These are phyloP conservation scores for Andrographis paniculata DNA, from an alignment of 305 asterid genomes.

Conservation along the genomic window DNA sequence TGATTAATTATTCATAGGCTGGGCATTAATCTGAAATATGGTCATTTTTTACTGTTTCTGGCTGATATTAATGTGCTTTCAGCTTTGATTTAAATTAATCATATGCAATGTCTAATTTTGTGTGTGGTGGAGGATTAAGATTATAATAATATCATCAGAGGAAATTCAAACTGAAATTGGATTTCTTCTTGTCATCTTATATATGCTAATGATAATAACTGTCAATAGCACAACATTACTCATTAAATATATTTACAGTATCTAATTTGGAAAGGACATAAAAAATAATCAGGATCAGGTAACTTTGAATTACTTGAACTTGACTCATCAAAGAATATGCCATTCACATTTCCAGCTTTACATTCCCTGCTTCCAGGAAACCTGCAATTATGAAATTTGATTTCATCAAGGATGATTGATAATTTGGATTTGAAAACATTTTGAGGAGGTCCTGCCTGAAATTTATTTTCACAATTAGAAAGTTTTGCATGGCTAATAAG, in stretches of 20 bases:
- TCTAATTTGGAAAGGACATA: slow-evolving; percentile 17
- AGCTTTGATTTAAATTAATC: no score
- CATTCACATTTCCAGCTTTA: slow-evolving; percentile 67
- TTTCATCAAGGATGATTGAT: no score
- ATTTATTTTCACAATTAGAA: no score
- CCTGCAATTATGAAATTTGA: no score
- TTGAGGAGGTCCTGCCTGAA: no score
- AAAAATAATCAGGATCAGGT: slow-evolving; percentile 10
- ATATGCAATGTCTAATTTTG: no score
- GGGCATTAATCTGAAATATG: not conserved
- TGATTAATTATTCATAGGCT: slow-evolving; percentile 10
- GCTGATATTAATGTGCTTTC: no score
- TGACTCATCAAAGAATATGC: not conserved
- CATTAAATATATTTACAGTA: slow-evolving; percentile 21
- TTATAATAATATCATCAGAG: no score
- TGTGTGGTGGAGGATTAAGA: no score
- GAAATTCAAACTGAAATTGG: slow-evolving; percentile 16
- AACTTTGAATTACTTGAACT: not conserved
- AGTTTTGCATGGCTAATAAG: not conserved
- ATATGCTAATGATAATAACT: slow-evolving; percentile 2
- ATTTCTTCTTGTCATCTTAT: slow-evolving; percentile 14
- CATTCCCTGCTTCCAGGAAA: slow-evolving; percentile 34
- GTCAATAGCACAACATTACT: slow-evolving; percentile 24
- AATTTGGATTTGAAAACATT: no score
- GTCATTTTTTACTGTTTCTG: no score